Base-by-base conservation (phyloP, 2,329 filamentous ascomycete genomes). In the Dactylonectria estremocensis region DNA sequence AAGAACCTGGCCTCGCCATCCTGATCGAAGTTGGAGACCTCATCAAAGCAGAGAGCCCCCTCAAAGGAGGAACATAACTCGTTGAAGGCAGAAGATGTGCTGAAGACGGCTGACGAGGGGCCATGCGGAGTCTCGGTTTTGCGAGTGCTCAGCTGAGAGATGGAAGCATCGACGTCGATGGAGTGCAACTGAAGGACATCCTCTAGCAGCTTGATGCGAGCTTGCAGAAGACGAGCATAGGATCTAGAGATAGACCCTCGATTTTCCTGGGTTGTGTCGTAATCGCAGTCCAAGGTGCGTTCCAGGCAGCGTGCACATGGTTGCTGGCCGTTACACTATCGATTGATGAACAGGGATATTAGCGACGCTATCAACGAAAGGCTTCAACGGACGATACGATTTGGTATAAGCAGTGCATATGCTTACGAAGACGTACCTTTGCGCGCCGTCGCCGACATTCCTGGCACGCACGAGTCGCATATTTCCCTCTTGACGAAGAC, bases 1-100 rank as follows among this genome's bases (percentile, higher is more conserved):
- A 81, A 82, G 55, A 80, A 82, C 2, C 77, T 69, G 52, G 77
- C 72, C 56, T 82, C 80, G 43, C 66, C 72, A 48, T 81, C 79
- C 24, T 74, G 74, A 22, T 82, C 79, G 28, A 78, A 80, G 43
- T 80, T 79, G 31, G 80, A 65, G 6, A 78, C 76, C 45, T 80
- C 80, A n/a, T 81, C 80, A 0, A 81, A 52, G 13, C 13, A 45
- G 2, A 67, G 16, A 20, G 40, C 37, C 2, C 60, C 65, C 28
- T 64, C 40, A 35, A 16, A 77, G 73, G 76, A 61, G 77, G 80
- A 16, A 11, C n/a, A 43, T 10, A 40, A 22, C 18, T 40, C 28
- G 9, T 24, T 11, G 35, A 22, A 46, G 22, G 40, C 10, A 10
- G 28, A 14, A 22, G 13, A 33, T 7, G 48, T 24, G 6, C 22